Evolutionary conservation across 768 basidiomycete genomes (phyloP), one percentile per base, ranked within the genome.

Genomic region (Auriculariales sp.): DNA sequence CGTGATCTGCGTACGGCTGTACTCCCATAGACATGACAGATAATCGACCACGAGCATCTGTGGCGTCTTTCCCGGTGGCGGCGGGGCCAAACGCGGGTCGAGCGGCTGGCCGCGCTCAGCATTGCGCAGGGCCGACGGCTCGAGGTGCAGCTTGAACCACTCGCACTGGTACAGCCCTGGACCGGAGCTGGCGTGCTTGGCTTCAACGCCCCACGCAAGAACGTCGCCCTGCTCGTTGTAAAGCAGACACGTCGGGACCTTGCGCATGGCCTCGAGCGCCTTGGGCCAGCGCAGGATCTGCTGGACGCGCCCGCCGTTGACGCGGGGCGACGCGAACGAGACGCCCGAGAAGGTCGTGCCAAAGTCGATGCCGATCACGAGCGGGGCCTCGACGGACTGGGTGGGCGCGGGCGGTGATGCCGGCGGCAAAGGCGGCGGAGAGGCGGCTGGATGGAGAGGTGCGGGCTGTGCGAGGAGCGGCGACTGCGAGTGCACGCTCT

Each of bases 281-380:
- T 85, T 86, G 0, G 85, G 88, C 89, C 89, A 92, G 52, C 75
- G 75, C 15, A 92, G 64, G 49, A 92, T 88, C 59, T 91, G 88
- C 55, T 89, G 89, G 3, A 90, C 74, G 54, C 72, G 72, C 14
- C 90, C 90, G 0, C 73, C 75, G 9, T 83, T 77, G 51, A 90
- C 83, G 54, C 89, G 79, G 10, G 87, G 83, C 6, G 87, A 90
- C 5, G 83, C 88, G 58, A 86, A 93, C 0, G 89, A 86, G 52
- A 90, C 81, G 52, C 87, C 87, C 22, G 86, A 88, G 65, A 88
- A 89, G 3, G 85, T 90, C 2, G 87, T 89, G 64, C 86, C 39
- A 25, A 44, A 44, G 22, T 44, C 39, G 12, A 44, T 44, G 39
- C 22, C 5, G 22, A 44, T 44, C 22, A 44, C 39, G 15, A 44